Base-by-base conservation (phyloP, 495 filamentous ascomycete genomes). In the Penicillium odoratum region DNA sequence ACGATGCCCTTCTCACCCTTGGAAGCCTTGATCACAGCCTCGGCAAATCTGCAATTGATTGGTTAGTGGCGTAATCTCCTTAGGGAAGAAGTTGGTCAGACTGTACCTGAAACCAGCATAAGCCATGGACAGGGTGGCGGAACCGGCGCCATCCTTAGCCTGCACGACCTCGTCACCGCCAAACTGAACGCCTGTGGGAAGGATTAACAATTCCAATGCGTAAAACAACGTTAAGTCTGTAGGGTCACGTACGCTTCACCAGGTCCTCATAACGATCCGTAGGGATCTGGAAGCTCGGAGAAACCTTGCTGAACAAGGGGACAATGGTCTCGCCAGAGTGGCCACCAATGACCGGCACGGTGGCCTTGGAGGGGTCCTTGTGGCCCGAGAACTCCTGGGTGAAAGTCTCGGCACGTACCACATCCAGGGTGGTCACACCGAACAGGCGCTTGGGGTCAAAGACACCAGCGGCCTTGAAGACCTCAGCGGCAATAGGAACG, bases 301-400 rank as follows among this genome's bases (percentile, higher is more conserved):
- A 84, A 61, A 91, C 84, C 77, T 93, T 87, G 83, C 91, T 96
- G 85, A 98, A 96, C 43, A 98, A 85, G 45, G 94, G 94, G 56
- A 98, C 93, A 70, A 98, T 98, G 57, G 94, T 98, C 78, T 91
- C 92, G 65, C 94, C 94, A 33, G 91, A 96, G 83, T 98, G 95
- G 55, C 95, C 94, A 61, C 95, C 95, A 69, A 98, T 85, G 62
- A 98, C 95, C 56, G 94, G 94, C 58, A 98, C 88, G 49, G 80
- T 86, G 36, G 89, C 83, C 67, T 92, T 86, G 59, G 88, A 83
- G 48, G 93, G 91, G 69, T 93, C 87, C 68, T 85, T 83, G 78
- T 87, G 84, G 72, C 92, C 91, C 54, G 84, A 86, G 69, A 92
- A 86, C 67, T 89, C 86, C 69, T 92, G 88, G 44, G 93, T 91